phyloP scores from a whole-genome alignment of 768 basidiomycete genomes.

The Podaxis carcinomalis region DNA sequence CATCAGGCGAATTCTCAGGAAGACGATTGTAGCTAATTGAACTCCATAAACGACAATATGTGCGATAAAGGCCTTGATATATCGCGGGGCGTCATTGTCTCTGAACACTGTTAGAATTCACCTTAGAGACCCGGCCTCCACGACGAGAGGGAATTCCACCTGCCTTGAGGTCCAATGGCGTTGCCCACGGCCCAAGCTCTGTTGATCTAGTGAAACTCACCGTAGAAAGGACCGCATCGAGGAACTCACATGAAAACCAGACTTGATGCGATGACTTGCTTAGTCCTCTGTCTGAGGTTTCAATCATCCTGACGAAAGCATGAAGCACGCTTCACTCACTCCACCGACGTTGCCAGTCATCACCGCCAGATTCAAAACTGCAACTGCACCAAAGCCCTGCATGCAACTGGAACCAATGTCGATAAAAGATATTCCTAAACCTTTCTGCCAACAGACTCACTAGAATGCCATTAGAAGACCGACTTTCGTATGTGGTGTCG shows the following conservation, averaged over 20 bases:
- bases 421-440: background rate
- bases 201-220: background rate
- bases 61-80: constrained; percentile 41
- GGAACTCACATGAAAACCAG: constrained; percentile 40
- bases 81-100: constrained; percentile 40
- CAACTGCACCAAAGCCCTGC: constrained; percentile 43
- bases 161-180: constrained; percentile 41
- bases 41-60: constrained; percentile 45
- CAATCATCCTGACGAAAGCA: background rate
- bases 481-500: constrained; percentile 34
- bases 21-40: constrained; percentile 32
- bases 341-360: constrained; percentile 45
- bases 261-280: constrained; percentile 43
- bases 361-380: constrained; percentile 40
- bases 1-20: constrained; percentile 38
- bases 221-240: background rate
- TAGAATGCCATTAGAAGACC: constrained; percentile 48
- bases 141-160: background rate
- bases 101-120: constrained; percentile 33
- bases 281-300: constrained; percentile 30
- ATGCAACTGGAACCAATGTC: constrained; percentile 28
- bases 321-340: constrained; percentile 17
- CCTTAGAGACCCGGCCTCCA: too few species aligned
- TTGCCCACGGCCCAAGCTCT: constrained; percentile 51
- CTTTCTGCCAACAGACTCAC: constrained; percentile 20